Conservation (phyloP, 176 grass and related monocot species). For the Chloris gayana region DNA sequence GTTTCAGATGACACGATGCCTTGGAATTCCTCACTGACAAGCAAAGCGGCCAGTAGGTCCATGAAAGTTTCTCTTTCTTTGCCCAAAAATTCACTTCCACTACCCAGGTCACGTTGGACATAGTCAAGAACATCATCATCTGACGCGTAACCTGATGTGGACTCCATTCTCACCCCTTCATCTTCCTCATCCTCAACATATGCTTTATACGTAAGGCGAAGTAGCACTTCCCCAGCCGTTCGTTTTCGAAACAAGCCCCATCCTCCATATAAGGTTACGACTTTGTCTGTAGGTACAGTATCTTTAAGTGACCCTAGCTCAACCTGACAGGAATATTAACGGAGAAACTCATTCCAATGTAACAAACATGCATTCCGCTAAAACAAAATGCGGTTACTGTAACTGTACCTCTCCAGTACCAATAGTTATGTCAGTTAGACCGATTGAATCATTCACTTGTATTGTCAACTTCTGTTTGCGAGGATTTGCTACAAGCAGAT, state of each 20-base stretch:
- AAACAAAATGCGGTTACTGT: not conserved
- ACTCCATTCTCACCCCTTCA: constrained; percentile 44
- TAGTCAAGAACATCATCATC: constrained; percentile 73
- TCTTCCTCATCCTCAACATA: constrained; percentile 99
- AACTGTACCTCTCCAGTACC: constrained; percentile 78
- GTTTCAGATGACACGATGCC: constrained; percentile 84
- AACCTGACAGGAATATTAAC: constrained; percentile 53
- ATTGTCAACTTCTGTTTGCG: constrained; percentile 73
- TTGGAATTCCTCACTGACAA: constrained; percentile 98
- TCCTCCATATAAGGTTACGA: constrained; percentile 66
- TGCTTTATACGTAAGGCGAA: constrained; percentile 88
- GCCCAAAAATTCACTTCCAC: constrained; percentile 27
- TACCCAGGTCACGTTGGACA: constrained; percentile 32
- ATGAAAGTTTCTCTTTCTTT: constrained; percentile 93
- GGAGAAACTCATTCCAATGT: not conserved
- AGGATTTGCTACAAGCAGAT: constrained; percentile 83
- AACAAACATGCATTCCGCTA: not conserved
- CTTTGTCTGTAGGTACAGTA: constrained; percentile 85
- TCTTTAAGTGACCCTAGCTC: constrained; percentile 92
- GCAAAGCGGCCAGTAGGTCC: constrained; percentile 84
- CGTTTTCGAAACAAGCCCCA: constrained; percentile 71
- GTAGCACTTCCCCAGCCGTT: constrained; percentile 70
- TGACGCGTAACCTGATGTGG: constrained; percentile 44
- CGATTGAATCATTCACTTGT: constrained; percentile 86
- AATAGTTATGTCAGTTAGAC: constrained; percentile 76